Evolutionary conservation across 2,329 filamentous ascomycete species (phyloP).

Genomic region (Escovopsis weberi): DNA sequence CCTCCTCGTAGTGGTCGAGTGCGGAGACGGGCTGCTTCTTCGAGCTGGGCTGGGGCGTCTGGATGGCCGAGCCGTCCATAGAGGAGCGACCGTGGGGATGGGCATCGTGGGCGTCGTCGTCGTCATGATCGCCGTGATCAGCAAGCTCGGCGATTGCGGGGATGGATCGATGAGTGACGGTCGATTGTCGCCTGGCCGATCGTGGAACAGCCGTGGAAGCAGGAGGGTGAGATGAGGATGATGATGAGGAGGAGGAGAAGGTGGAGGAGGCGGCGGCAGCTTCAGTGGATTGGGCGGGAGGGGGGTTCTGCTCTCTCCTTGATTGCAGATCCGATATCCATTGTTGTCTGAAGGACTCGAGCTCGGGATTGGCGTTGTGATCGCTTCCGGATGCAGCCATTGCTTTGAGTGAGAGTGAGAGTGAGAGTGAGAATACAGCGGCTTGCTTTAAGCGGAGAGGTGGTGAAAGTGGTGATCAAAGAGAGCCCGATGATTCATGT

Average conservation of each 20-base stretch:
- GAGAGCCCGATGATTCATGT: no score
- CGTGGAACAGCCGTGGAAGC: not conserved
- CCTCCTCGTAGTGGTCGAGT: conserved; percentile 82
- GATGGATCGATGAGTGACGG: not conserved
- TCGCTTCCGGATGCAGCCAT: conserved; percentile 7
- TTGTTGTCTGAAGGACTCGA: conserved; percentile 71
- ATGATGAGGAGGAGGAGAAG: not conserved
- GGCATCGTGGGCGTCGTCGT: conserved; percentile 5
- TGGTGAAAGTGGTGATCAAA: no score
- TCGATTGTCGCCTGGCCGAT: no score
- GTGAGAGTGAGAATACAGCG: no score
- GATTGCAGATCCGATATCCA: conserved; percentile 71
- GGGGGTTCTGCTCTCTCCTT: conserved; percentile 7
- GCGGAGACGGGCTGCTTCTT: conserved; percentile 40
- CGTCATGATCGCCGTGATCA: not conserved
- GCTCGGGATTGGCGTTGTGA: conserved; percentile 44
- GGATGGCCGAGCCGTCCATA: not conserved
- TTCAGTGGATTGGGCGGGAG: no score
- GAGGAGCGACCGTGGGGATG: conserved; percentile 6
- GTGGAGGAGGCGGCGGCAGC: not conserved
- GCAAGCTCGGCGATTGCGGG: no score
- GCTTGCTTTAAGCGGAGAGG: no score
- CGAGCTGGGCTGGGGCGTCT: not conserved
- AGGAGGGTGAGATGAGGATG: not conserved
- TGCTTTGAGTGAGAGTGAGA: not conserved